Conservation (phyloP, 106 monocot genomes). For the Acorus gramineus region DNA sequence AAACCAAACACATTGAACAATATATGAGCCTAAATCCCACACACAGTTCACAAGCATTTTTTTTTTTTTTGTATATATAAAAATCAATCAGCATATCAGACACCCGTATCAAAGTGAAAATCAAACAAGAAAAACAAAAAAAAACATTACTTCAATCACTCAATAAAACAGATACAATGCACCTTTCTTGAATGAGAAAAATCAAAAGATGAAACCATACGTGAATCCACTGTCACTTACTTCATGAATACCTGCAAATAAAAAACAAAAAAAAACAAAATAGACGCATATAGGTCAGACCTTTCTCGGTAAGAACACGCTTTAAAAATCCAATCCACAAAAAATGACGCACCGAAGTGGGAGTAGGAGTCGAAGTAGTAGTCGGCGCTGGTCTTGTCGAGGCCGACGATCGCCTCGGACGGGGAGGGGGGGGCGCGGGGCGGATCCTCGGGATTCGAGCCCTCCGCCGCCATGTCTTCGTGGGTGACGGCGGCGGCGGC, state of each 20-base stretch:
- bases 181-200: background rate
- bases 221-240: conserved; percentile 13
- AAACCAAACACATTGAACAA: no score
- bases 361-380: conserved; percentile 99
- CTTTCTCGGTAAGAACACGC: no score
- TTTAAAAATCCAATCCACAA: background rate
- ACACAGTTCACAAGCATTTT: no score
- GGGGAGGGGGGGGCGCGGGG: no score
- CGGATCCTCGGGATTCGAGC: conserved; percentile 30
- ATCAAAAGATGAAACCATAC: background rate
- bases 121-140: no score
- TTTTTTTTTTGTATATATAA: no score
- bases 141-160: background rate
- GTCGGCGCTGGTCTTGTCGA: conserved; percentile 92
- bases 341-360: conserved; percentile 54
- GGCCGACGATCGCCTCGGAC: conserved; percentile 29
- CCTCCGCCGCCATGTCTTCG: conserved; percentile 10
- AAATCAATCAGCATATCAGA: no score
- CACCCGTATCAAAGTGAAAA: no score
- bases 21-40: no score
- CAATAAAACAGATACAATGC: background rate
- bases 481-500: no score
- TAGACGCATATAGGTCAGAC: no score
- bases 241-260: conserved; percentile 39
- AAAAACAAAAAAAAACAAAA: conserved; percentile 1